Conservation (phyloP, 306 rosid species). For the Dryas alaskensis region DNA sequence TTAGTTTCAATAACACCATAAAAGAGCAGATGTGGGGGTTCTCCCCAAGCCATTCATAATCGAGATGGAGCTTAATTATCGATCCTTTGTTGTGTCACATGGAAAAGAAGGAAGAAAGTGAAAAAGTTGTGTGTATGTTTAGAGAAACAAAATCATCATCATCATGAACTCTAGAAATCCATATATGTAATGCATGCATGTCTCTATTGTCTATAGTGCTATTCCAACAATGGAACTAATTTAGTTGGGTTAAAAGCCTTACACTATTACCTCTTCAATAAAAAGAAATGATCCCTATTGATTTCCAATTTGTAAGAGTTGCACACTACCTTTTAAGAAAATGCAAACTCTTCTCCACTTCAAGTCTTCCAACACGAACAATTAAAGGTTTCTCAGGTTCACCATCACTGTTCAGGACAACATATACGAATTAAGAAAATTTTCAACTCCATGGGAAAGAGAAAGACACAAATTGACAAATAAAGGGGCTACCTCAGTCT, state of each 20-base stretch:
- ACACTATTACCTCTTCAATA: not conserved
- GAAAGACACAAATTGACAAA: conserved; percentile 10
- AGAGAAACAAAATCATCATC: too few relatives aligned
- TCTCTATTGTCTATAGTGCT: too few relatives aligned
- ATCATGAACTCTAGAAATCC: too few relatives aligned
- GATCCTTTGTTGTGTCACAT: too few relatives aligned
- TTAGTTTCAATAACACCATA: too few relatives aligned
- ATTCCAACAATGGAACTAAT: too few relatives aligned
- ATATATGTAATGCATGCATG: too few relatives aligned
- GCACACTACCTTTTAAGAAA: conserved; percentile 70
- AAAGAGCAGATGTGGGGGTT: too few relatives aligned
- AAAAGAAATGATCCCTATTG: not conserved
- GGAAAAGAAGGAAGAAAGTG: too few relatives aligned
- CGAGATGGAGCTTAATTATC: too few relatives aligned
- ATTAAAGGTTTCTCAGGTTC: conserved; percentile 91
- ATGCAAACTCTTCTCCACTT: conserved; percentile 96
- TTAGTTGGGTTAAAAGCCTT: not conserved
- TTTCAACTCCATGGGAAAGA: conserved; percentile 15
- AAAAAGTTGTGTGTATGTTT: too few relatives aligned
- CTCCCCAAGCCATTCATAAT: too few relatives aligned
- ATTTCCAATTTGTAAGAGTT: conserved; percentile 7
- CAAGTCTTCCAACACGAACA: conserved; percentile 93
- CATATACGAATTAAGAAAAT: conserved; percentile 20
- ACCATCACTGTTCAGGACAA: conserved; percentile 54
- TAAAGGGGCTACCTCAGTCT: conserved; percentile 55